phyloP scores from a whole-genome alignment of 1,139 yeast species.

The Geotrichum restrictum region DNA sequence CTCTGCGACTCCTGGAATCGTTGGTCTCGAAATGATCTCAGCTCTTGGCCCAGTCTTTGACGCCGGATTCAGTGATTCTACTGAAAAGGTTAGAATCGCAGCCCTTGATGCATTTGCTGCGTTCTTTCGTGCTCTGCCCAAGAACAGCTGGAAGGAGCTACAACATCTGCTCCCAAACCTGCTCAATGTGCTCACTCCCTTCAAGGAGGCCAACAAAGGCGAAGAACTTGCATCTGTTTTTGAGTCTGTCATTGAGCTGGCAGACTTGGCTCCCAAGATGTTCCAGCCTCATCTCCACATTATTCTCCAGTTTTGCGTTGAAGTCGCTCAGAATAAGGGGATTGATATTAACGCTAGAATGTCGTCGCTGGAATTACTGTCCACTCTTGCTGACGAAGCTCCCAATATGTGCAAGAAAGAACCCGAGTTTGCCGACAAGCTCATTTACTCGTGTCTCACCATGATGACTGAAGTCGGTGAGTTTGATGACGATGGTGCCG shows the following conservation, averaged over 20 bases:
- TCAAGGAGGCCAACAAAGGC: constrained; percentile 74
- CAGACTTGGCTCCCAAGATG: constrained; percentile 90
- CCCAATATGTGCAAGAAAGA: constrained; percentile 92
- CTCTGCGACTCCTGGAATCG: constrained; percentile 75
- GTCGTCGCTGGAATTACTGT: constrained; percentile 80
- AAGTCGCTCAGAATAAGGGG: constrained; percentile 75
- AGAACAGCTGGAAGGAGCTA: constrained; percentile 68
- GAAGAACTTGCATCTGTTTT: constrained; percentile 80
- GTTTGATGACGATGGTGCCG: constrained; percentile 74
- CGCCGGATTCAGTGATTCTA: constrained; percentile 70
- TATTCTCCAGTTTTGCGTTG: constrained; percentile 76
- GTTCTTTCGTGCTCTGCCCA: constrained; percentile 77
- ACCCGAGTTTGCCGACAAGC: constrained; percentile 62
- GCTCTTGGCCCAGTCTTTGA: constrained; percentile 67
- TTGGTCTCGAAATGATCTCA: constrained; percentile 46
- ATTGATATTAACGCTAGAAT: constrained; percentile 75
- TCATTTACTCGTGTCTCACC: constrained; percentile 70
- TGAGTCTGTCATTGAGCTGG: constrained; percentile 83
- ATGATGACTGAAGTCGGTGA: constrained; percentile 91
- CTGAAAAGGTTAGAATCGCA: constrained; percentile 83
- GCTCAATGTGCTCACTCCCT: constrained; percentile 80
- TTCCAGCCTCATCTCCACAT: constrained; percentile 86
- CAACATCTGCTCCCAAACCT: constrained; percentile 77
- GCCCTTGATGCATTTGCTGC: constrained; percentile 92
- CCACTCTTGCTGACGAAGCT: constrained; percentile 87